These are phyloP conservation scores for Solidago caesia DNA, from an alignment of 129 eudicot genomes.

Conservation along the genomic window DNA sequence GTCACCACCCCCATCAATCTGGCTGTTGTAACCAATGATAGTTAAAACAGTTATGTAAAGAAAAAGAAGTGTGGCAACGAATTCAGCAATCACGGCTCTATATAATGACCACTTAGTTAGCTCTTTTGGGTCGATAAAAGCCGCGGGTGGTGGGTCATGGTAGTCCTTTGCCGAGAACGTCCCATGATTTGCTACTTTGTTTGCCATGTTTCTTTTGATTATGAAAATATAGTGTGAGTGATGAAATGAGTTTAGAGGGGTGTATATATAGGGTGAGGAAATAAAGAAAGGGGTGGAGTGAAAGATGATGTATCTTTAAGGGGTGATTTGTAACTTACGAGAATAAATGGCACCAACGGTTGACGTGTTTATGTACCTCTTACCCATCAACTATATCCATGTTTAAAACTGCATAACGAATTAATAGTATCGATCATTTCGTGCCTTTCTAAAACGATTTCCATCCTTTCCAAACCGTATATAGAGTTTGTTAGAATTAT, in stretches of 20 bases:
- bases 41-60: constrained; percentile 60
- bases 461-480: no score
- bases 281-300: no score
- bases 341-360: no score
- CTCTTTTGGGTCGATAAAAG: constrained; percentile 48
- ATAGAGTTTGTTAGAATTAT: no score
- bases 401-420: no score
- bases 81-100: constrained; percentile 67
- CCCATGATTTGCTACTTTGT: constrained; percentile 38
- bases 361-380: no score
- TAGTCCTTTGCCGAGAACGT: constrained; percentile 57
- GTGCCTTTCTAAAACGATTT: no score
- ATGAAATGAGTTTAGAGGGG: background rate
- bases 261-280: background rate
- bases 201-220: constrained; percentile 10
- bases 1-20: constrained; percentile 27
- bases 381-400: no score
- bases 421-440: no score
- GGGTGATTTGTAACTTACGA: background rate
- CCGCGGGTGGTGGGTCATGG: constrained; percentile 61
- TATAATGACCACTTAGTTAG: constrained; percentile 61
- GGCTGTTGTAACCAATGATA: constrained; percentile 57
- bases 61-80: constrained; percentile 58
- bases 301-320: background rate
- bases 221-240: background rate